phyloP scores from a whole-genome alignment of 352 stramenopile species.

The Phytopythium helicoides region DNA sequence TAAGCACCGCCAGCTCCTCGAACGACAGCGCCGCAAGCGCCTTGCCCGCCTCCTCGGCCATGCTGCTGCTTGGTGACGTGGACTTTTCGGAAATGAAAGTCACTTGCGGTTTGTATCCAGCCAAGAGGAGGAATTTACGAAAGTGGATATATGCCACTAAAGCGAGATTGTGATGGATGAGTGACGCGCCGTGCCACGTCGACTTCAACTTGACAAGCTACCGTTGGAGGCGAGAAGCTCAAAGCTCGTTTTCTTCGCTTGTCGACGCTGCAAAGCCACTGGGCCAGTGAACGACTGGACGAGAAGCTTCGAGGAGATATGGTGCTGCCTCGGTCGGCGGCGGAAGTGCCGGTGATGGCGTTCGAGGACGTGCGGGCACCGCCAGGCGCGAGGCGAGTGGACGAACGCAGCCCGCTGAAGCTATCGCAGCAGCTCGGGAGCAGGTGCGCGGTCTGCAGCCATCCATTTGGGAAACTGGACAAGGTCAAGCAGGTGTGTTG shows the following conservation, averaged over 20 bases:
- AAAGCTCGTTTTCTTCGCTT: too few relatives aligned
- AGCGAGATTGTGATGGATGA: not conserved
- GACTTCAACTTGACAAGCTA: too few relatives aligned
- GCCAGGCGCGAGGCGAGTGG: constrained; percentile 11
- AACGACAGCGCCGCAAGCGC: constrained; percentile 72
- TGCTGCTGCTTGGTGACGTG: constrained; percentile 4
- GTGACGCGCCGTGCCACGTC: not conserved
- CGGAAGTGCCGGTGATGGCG: constrained; percentile 22
- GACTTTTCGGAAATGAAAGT: too few relatives aligned
- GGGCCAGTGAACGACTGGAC: not conserved
- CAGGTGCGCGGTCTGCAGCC: constrained; percentile 38
- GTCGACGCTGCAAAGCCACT: too few relatives aligned
- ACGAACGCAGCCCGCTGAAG: constrained; percentile 14
- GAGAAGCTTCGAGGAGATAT: constrained; percentile 3
- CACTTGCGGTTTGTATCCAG: too few relatives aligned
- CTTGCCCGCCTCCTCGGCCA: constrained; percentile 39
- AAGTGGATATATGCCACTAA: too few relatives aligned
- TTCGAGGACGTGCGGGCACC: constrained; percentile 15
- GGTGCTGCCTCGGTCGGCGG: constrained; percentile 22
- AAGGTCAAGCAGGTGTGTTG: constrained; percentile 57
- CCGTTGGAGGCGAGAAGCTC: too few relatives aligned
- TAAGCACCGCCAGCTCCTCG: constrained; percentile 81
- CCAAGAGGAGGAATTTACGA: too few relatives aligned
- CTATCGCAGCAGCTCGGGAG: not conserved
- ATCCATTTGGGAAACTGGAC: constrained; percentile 24